Evolutionary conservation across 2,329 filamentous ascomycete species (phyloP), one percentile per base, ranked within the genome.

Genomic region (Aureobasidium pullulans): DNA sequence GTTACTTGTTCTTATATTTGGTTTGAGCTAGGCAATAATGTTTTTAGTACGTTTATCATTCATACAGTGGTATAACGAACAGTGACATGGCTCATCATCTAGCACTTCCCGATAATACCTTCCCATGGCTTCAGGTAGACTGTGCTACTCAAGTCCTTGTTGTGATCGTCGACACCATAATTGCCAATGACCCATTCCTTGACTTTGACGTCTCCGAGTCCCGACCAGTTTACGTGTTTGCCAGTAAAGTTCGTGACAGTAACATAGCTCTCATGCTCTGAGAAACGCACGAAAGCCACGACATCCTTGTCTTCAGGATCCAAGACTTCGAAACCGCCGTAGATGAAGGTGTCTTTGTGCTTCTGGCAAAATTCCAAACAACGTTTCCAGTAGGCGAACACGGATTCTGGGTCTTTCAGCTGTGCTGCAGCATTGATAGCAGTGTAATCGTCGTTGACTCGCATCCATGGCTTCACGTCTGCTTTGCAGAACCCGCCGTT

Each of bases 401-500:
- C 78, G 6, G 81, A 84, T n/a, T 75, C 67, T 8, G 19, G 9
- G 61, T 82, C 75, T 2, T 66, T 66, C 3, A 76, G 68, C 68
- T 88, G 83, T 1, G 73, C 66, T 1, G 77, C 79, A 32, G 83
- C 86, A 66, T 91, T 91, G 72, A 86, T 75, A n/a, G 75, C 70
- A 2, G 68, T 68, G 68, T 84, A 86, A 67, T 84, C 81, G 60
- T 85, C 81, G 67, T 89, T 85, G 40, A 84, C 80, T 11, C 81
- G 78, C 81, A 90, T 90, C 88, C 88, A 91, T 2, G 87, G 85
- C 57, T 76, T 77, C 4, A 72, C 76, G 23, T 56, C 16, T 6
- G 72, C 72, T 1, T 74, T 75, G 0, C 85, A 84, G 73, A 90
- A 91, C 11, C 88, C 87, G 0, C 77, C 86, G 61, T 89, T 80